Evolutionary conservation across 441 rosid species (phyloP).

Genomic region (Adansonia gregorii): DNA sequence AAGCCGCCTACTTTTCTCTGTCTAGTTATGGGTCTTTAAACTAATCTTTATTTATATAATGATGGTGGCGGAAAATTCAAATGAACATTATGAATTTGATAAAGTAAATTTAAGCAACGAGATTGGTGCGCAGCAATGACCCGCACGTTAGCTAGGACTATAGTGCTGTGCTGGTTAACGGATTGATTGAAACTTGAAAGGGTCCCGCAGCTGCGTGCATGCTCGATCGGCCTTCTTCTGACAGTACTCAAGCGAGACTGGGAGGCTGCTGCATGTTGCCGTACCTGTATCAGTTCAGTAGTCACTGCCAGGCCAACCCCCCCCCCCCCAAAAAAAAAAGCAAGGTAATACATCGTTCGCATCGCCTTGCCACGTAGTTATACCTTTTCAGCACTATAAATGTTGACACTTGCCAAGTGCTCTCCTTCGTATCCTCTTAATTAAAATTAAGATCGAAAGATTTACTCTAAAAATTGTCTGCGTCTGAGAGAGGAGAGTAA

Average conservation of each 20-base stretch:
- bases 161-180: no score
- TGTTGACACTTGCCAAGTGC: conserved; percentile 43
- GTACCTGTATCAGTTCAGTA: no score
- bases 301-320: no score
- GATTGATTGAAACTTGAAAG: no score
- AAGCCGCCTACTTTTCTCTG: no score
- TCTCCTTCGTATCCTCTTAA: conserved; percentile 8
- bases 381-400: conserved; percentile 28
- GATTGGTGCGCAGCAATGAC: neutral
- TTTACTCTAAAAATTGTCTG: conserved; percentile 13
- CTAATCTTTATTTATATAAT: no score
- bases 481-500: conserved; percentile 4
- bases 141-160: no score
- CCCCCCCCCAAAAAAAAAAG: no score
- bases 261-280: neutral
- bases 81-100: neutral
- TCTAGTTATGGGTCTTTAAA: no score
- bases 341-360: conserved; percentile 32
- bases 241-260: neutral
- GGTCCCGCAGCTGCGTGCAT: neutral
- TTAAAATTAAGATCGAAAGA: neutral
- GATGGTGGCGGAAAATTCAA: neutral
- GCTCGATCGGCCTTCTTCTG: neutral
- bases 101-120: neutral
- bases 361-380: conserved; percentile 50